Evolutionary conservation across 208 protist species (phyloP).

Genomic region (Crithidia brevicula): DNA sequence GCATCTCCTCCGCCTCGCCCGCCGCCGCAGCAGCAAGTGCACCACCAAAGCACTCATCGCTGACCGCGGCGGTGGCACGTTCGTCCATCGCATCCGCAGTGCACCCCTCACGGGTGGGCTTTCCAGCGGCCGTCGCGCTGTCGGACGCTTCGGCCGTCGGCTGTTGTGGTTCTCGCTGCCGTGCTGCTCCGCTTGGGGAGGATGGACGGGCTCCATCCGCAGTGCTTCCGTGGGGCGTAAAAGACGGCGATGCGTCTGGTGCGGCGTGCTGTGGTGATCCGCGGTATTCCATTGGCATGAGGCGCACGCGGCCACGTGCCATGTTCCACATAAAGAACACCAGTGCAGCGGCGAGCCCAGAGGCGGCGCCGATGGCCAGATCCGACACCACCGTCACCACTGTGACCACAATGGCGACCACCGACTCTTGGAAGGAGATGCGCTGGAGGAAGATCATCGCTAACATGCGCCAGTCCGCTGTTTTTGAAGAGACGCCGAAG

Average conservation of each 20-base stretch:
- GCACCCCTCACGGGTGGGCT: no score
- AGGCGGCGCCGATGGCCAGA: slow-evolving; percentile 53
- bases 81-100: background rate
- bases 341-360: slow-evolving; percentile 47
- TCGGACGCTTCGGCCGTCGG: no score
- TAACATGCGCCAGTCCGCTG: slow-evolving; percentile 62
- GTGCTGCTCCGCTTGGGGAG: no score
- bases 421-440: slow-evolving; percentile 60
- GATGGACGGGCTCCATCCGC: no score
- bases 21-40: background rate
- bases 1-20: slow-evolving; percentile 7
- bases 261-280: slow-evolving; percentile 2
- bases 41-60: background rate
- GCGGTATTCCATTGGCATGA: slow-evolving; percentile 32
- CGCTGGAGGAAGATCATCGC: slow-evolving; percentile 61
- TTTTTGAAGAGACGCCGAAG: slow-evolving; percentile 60
- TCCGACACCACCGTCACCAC: slow-evolving; percentile 56
- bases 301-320: slow-evolving; percentile 39
- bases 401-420: slow-evolving; percentile 57
- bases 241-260: no score
- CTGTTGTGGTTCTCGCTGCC: background rate
- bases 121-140: no score
- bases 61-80: background rate
- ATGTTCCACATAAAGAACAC: slow-evolving; percentile 73
- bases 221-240: no score